Evolutionary conservation across 352 stramenopile species (phyloP).

Genomic region (Pythium sukuiense): DNA sequence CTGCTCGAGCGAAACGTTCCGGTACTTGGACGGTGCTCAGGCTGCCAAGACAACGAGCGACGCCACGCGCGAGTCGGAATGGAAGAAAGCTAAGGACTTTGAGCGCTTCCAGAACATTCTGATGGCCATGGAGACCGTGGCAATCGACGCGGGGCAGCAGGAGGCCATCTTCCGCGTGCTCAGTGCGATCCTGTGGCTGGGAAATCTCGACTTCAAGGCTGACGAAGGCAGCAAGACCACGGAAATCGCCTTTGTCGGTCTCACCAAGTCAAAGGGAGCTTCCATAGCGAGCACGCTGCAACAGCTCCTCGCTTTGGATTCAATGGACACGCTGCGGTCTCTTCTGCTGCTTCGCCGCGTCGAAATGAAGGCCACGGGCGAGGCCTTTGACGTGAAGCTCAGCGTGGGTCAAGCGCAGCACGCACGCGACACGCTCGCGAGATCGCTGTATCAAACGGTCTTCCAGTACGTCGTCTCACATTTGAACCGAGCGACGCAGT

Average conservation of each 20-base stretch:
- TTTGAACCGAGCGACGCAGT: conserved; percentile 43
- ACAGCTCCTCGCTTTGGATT: conserved; percentile 16
- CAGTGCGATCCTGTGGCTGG: conserved; percentile 70
- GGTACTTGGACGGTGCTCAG: conserved; percentile 40
- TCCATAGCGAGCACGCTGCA: conserved; percentile 9
- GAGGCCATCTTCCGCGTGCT: conserved; percentile 59
- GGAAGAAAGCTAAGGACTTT: conserved; percentile 53
- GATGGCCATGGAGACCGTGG: conserved; percentile 44
- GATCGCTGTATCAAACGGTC: conserved; percentile 54
- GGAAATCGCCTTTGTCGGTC: conserved; percentile 13
- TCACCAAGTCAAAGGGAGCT: neutral
- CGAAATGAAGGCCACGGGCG: conserved; percentile 41
- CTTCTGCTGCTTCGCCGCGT: conserved; percentile 56
- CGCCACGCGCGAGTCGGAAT: conserved; percentile 28
- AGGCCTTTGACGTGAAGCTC: conserved; percentile 53
- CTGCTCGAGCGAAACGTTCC: conserved; percentile 41
- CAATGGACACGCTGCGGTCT: neutral
- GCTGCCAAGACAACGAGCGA: neutral
- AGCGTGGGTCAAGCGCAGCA: conserved; percentile 49
- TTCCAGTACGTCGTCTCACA: conserved; percentile 47
- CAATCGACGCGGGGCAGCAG: conserved; percentile 38
- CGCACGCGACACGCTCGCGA: conserved; percentile 52
- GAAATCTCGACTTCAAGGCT: conserved; percentile 58
- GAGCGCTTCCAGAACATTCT: conserved; percentile 69
- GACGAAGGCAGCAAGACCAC: neutral